Conservation (phyloP, 176 grass and related monocot genomes). For the Thalia dealbata region DNA sequence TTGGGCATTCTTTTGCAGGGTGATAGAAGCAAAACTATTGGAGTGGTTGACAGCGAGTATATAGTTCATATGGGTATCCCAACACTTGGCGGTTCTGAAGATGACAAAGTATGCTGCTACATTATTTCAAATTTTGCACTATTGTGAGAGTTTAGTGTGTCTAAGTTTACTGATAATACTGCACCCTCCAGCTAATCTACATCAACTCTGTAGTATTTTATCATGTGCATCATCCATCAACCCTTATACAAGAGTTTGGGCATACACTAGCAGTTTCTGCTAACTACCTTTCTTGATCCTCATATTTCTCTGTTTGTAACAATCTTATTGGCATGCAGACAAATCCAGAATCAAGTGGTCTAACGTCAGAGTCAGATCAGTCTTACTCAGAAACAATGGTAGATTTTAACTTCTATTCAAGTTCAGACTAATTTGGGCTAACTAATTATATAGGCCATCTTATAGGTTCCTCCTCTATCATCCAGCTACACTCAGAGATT, state of each 20-base stretch:
- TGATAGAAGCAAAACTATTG: constrained; percentile 6
- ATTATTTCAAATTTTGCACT: background rate
- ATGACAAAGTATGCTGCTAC: background rate
- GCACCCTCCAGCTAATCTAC: background rate
- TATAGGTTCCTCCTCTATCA: background rate
- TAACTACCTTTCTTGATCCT: no score
- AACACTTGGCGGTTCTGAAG: constrained; percentile 8
- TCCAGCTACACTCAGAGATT: background rate
- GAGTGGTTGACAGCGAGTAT: constrained; percentile 11
- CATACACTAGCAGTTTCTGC: background rate
- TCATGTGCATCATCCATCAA: background rate
- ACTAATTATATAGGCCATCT: background rate
- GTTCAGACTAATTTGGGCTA: background rate
- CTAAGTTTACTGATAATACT: background rate
- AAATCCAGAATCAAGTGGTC: background rate
- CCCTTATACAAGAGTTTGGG: background rate
- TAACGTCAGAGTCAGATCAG: background rate
- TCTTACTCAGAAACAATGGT: background rate
- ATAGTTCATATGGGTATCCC: constrained; percentile 16
- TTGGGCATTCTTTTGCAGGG: constrained; percentile 1
- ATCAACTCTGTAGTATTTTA: background rate
- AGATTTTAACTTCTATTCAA: background rate
- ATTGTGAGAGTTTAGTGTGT: background rate
- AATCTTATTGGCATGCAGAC: background rate
- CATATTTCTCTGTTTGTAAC: background rate